Evolutionary conservation across 441 rosid species (phyloP), one percentile per base, ranked within the genome.

Genomic region (Breynia disticha): DNA sequence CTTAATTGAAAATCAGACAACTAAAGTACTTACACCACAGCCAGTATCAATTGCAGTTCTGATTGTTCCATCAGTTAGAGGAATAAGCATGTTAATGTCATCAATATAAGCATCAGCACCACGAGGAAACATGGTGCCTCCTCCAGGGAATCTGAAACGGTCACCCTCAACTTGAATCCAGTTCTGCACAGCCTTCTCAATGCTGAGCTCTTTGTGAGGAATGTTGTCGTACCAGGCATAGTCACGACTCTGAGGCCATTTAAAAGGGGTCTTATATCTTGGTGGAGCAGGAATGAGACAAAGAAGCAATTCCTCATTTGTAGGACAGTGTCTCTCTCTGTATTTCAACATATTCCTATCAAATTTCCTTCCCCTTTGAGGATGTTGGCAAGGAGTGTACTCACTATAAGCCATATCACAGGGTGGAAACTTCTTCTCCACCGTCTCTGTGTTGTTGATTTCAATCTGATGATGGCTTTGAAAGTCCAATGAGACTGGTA

Each of bases 161-260:
- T 85, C 79, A 5, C 95, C 96, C 71, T 85, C 89, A 10, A 77
- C 83, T 64, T 91, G 96, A 65, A 91, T 82, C 98, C 98, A 91
- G 57, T 91, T 85, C 75, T 87, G 98, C 52, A 83, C 74, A 13
- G 98, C 98, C 77, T 91, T 91, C 77, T 87, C 98, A 59, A 91
- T 78, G 67, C 95, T 85, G 37, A 91, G 95, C 61, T 91, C 98
- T 41, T 70, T 84, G 66, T 91, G 98, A 16, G 98, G 98, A 37
- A 91, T 91, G 56, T 91, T 91, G 62, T 78, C 88, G 51, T 78
- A 91, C 98, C 98, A 91, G 48, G 95, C 94, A 62, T 79, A 79
- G 73, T 91, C 96, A 52, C 94, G 79, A 71, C 98, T 85, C 61
- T 82, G 90, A 16, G 98, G 96, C 98, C 98, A 91, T 65, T 82